Evolutionary conservation across 352 stramenopile genomes (phyloP), one percentile per base, ranked within the genome.

Genomic region (Halophytophthora batemanensis): DNA sequence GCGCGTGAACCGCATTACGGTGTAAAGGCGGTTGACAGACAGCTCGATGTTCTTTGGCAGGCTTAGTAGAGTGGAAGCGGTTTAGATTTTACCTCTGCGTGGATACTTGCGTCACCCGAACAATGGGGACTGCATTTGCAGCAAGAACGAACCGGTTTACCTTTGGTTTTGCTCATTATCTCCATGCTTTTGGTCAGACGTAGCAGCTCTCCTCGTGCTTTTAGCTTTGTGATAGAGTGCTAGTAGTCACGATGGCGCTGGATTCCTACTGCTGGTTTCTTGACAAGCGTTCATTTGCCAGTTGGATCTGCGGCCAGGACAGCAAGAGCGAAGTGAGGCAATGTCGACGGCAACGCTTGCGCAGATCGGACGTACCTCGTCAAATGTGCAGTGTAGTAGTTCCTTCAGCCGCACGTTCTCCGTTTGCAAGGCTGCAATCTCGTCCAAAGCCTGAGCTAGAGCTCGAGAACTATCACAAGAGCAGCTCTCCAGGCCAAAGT

Each of bases 371-470:
- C 35, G 13, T 57, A 68, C 62, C 61, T 72, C 62, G 33, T 74
- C 51, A 37, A 78, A 73, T 14, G 61, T 77, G 19, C 47, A 59
- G 37, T 71, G 43, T 25, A 77, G 35, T 0, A 76, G 61, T 45
- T 74, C 60, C 54, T 53, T 52, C 6, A 77, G 45, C 2, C 49
- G 67, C n/a, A 52, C 8, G 40, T 77, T 80, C 31, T 75, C 66
- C 4, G n/a, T 17, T 46, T 67, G 52, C 22, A 80, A 39, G 8
- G 50, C 52, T 37, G 50, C 41, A 21, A 70, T 81, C 28, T 39
- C 45, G 17, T 45, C 50, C 11, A 58, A 13, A 39, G 59, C 47
- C 28, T 65, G 46, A 22, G 25, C 29, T 29, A 64, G 25, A 5
- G 50, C 39, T 43, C 5, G 28, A 47, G 40, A 53, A 45, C 21